Evolutionary conservation across 495 filamentous ascomycete species (phyloP), one percentile per base, ranked within the genome.

Genomic region (Podospora australis): DNA sequence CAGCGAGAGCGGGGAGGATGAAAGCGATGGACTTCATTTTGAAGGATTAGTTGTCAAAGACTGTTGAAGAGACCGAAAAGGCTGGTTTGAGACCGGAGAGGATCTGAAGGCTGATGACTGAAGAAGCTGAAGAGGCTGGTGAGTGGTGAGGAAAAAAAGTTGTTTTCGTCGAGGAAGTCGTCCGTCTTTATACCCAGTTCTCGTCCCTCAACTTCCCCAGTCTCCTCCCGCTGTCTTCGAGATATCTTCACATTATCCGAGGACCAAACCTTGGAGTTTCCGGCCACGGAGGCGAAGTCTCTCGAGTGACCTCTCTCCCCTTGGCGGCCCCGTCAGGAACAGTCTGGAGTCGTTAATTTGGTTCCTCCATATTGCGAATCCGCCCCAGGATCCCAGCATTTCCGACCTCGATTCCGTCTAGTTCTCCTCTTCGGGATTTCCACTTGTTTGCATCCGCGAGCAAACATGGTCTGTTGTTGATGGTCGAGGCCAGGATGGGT

Each of bases 1-100:
- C 63, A 34, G 65, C 74, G 53, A 78, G 65, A 38, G 59, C 66
- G 38, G 74, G 72, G 34, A 75, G 64, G 51, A 77, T 59, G 60
- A 69, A 60, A 48, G 68, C 34, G 59, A 66, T 52, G 54, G 59
- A 67, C 55, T 70, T 67, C 74, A 77, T 78, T 48, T 53, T 74
- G 64, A 56, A 47, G 43, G 42, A 17, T 56, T 39, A 26, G 22
- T 23, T 47, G 41, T 42, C 23, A 21, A 40, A 38, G 43, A 28
- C 21, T 40, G 25, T n/a, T 36, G 34, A 6, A 36, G 17, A 36
- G 34, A 36, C 40, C 23, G 21, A 43, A 43, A 26, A 43, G 23
- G 22, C 30, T 40, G 32, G 6, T 32, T 19, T 14, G 38, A 36
- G 49, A 54, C 29, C 14, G 42, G 25, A 46, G 42, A 26, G 34